phyloP scores from a whole-genome alignment of 2,329 filamentous ascomycete species.

The Cladosporium colombiae region DNA sequence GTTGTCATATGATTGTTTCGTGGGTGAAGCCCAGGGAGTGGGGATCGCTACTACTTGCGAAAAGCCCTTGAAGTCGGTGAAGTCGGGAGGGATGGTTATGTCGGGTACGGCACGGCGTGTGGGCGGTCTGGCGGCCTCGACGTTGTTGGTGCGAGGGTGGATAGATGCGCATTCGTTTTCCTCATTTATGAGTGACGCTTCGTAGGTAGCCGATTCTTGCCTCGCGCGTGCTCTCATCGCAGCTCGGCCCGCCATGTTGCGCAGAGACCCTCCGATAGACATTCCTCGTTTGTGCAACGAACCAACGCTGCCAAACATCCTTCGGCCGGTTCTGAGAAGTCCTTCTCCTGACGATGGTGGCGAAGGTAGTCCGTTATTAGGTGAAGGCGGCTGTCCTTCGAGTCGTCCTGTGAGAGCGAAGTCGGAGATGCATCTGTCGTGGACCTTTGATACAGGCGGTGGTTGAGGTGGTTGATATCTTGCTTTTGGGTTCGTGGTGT shows the following conservation, averaged over 20 bases:
- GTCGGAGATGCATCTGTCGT: slow-evolving; percentile 35
- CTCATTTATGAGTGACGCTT: slow-evolving; percentile 13
- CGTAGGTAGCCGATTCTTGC: slow-evolving; percentile 8
- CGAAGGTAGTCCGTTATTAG: neutral
- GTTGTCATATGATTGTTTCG: neutral
- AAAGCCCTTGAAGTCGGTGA: neutral
- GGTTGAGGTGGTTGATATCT: slow-evolving; percentile 32
- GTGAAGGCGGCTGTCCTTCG: slow-evolving; percentile 22
- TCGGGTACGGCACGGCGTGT: slow-evolving; percentile 6
- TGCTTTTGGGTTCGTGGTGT: slow-evolving; percentile 33
- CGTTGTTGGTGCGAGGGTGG: neutral
- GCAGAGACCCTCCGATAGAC: slow-evolving; percentile 1
- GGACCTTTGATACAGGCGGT: slow-evolving; percentile 35
- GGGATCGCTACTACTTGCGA: slow-evolving; percentile 16
- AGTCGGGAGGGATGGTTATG: neutral
- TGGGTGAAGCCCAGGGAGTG: slow-evolving; percentile 4
- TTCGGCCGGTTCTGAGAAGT: neutral
- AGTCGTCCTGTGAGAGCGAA: slow-evolving; percentile 32
- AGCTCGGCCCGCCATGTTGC: slow-evolving; percentile 12
- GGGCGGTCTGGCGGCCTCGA: slow-evolving; percentile 3
- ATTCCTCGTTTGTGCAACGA: slow-evolving; percentile 2
- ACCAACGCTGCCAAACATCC: slow-evolving; percentile 14
- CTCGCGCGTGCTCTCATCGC: slow-evolving; percentile 6
- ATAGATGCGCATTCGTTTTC: slow-evolving; percentile 6
- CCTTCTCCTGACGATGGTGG: slow-evolving; percentile 6